A percentile compares a stretch with the other conserved stretches of the same genome.
These are phyloP conservation scores for Lachnellula arida DNA, from an alignment of 2,329 filamentous ascomycete genomes.

Conservation along the genomic window DNA sequence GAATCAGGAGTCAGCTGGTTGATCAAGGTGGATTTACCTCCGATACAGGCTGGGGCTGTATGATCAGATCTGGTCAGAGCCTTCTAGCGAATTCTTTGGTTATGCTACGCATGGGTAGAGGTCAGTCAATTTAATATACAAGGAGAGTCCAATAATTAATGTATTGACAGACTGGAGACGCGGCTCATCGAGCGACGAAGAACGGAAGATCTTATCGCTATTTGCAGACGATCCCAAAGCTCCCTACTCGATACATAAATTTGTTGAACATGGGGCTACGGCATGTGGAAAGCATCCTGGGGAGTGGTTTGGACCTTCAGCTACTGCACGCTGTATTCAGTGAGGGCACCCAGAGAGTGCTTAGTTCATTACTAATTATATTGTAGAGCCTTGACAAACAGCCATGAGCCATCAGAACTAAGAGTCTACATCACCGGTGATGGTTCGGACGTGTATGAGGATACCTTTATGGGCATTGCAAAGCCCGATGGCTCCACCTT, in stretches of 20 bases:
- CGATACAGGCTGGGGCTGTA: conserved; percentile 96
- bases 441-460: conserved; percentile 88
- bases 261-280: conserved; percentile 80
- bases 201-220: conserved; percentile 67
- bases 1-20: conserved; percentile 72
- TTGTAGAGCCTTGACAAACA: conserved; percentile 66
- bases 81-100: conserved; percentile 81
- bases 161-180: conserved; percentile 66
- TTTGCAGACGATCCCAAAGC: conserved; percentile 86
- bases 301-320: conserved; percentile 98
- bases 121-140: conserved; percentile 40
- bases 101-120: conserved; percentile 70
- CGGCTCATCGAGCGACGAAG: conserved; percentile 51
- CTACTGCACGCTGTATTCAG: conserved; percentile 91
- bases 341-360: conserved; percentile 40
- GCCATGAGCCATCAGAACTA: conserved; percentile 56
- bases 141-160: conserved; percentile 3
- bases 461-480: conserved; percentile 76
- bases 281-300: conserved; percentile 92
- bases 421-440: conserved; percentile 87
- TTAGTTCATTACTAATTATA: conserved; percentile 11
- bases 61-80: conserved; percentile 95
- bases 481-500: conserved; percentile 62
- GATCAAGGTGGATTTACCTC: conserved; percentile 82
- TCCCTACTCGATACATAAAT: conserved; percentile 91